These are phyloP conservation scores for Periconia macrospinosa DNA, from an alignment of 2,329 filamentous ascomycete genomes.

Conservation along the genomic window DNA sequence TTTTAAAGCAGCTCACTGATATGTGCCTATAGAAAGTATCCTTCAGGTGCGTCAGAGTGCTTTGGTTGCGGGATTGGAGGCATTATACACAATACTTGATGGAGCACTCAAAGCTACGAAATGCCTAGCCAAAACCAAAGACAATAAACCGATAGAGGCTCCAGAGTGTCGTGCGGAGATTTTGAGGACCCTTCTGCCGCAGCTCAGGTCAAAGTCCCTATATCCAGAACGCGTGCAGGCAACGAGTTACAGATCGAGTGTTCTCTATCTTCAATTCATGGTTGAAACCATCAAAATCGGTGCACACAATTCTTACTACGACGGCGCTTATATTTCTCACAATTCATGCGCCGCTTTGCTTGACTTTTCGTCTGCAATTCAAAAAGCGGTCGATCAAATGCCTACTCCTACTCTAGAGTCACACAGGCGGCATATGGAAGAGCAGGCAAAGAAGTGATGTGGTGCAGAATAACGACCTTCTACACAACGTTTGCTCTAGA, in stretches of 20 bases:
- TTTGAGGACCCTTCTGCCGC: neutral
- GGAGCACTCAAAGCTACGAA: neutral
- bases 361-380: neutral
- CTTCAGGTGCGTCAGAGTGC: neutral
- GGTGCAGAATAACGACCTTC: no score
- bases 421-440: slow-evolving; percentile 14
- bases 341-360: slow-evolving; percentile 2
- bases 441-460: slow-evolving; percentile 13
- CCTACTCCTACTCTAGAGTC: slow-evolving; percentile 9
- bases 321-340: neutral
- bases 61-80: no score
- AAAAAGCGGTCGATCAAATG: slow-evolving; percentile 5
- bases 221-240: neutral
- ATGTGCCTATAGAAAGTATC: neutral
- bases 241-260: neutral
- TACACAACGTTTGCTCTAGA: no score
- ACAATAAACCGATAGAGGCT: neutral
- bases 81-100: neutral
- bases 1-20: neutral
- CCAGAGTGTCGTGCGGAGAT: slow-evolving; percentile 1
- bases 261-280: neutral
- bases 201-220: neutral
- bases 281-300: neutral
- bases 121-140: neutral
- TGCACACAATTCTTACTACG: neutral